Evolutionary conservation across 768 basidiomycete species (phyloP), one percentile per base, ranked within the genome.

Genomic region (Lactifluus piperatus): DNA sequence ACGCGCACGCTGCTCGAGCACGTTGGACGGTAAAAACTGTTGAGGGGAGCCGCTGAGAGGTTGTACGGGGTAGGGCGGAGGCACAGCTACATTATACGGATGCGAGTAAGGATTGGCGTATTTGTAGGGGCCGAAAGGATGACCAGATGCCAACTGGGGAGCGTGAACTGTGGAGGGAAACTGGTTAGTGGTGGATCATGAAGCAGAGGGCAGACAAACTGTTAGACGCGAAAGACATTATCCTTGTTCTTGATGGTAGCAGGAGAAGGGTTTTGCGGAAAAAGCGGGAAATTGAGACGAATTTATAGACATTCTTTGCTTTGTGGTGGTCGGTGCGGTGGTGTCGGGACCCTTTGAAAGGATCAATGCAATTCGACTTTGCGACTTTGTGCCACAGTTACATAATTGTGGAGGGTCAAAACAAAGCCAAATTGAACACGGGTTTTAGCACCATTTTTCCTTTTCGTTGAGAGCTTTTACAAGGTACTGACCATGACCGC

Each of bases 401-500:
- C 43, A 9, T 9, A 11, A 34, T 30, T 8, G 34, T 11, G 5
- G 5, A 5, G 22, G 5, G 22, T 18, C 56, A 50, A 50, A 57
- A 57, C 48, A 57, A 41, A 22, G 39, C 22, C 56, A 57, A 57
- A 57, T 20, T 16, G 9, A 56, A 49, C 7, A 26, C 34, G 20
- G 26, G 13, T 16, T n/a, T 2, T 4, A 56, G 41, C 7, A 26
- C 34, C 14, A n/a, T 20, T 16, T n/a, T 2, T 4, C 45, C 22
- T 36, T 16, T 26, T 24, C 50, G 24, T 24, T 27, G 36, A 29
- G n/a, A n/a, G n/a, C n/a, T 20, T 48, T 22, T 27, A 20, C 11
- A n/a, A 44, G 41, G 30, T 22, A 32, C 3, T 7, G 32, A 43
- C 34, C n/a, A 64, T 64, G 64, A 47, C 66, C 24, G 63, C 68